Evolutionary conservation across 495 filamentous ascomycete genomes (phyloP).

Genomic region (Penicillium flavigenum): DNA sequence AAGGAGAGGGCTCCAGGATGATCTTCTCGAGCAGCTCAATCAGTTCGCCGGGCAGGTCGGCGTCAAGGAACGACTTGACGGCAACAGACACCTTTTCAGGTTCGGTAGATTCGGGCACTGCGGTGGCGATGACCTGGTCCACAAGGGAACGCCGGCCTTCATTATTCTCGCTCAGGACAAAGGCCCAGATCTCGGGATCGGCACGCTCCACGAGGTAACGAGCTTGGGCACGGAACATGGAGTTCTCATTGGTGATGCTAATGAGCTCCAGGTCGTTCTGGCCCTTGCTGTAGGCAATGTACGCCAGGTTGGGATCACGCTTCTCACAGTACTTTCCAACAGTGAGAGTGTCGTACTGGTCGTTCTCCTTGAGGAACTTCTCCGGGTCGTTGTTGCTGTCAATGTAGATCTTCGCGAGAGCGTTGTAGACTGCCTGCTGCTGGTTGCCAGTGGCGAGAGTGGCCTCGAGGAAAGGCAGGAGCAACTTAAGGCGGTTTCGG

Average conservation of each 20-base stretch:
- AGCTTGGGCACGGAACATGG: conserved; percentile 97
- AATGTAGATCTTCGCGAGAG: conserved; percentile 99
- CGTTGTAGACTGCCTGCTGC: conserved; percentile 97
- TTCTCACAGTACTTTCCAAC: conserved; percentile 99
- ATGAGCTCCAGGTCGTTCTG: conserved; percentile 97
- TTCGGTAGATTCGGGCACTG: conserved; percentile 90
- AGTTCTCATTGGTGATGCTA: conserved; percentile 97
- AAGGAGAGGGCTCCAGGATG: conserved; percentile 92
- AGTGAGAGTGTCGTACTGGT: conserved; percentile 87
- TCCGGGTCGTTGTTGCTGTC: conserved; percentile 99
- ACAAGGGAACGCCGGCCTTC: conserved; percentile 87
- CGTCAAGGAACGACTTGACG: conserved; percentile 85
- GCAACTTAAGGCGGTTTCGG: conserved; percentile 91
- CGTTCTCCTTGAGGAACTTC: conserved; percentile 97
- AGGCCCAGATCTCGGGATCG: conserved; percentile 89
- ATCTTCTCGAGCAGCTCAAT: conserved; percentile 99
- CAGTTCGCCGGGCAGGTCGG: conserved; percentile 88
- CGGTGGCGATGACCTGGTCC: conserved; percentile 95
- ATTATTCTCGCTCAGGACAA: conserved; percentile 94
- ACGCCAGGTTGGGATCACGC: conserved; percentile 95
- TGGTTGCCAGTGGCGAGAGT: conserved; percentile 90
- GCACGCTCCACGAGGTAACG: conserved; percentile 90
- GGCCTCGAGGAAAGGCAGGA: conserved; percentile 94
- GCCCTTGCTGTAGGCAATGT: conserved; percentile 93
- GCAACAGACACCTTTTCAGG: conserved; percentile 95